A percentile compares a stretch with the other conserved stretches of the same genome.
These are phyloP conservation scores for Jamesozyma hellenica DNA, from an alignment of 805 yeast species.

Conservation along the genomic window DNA sequence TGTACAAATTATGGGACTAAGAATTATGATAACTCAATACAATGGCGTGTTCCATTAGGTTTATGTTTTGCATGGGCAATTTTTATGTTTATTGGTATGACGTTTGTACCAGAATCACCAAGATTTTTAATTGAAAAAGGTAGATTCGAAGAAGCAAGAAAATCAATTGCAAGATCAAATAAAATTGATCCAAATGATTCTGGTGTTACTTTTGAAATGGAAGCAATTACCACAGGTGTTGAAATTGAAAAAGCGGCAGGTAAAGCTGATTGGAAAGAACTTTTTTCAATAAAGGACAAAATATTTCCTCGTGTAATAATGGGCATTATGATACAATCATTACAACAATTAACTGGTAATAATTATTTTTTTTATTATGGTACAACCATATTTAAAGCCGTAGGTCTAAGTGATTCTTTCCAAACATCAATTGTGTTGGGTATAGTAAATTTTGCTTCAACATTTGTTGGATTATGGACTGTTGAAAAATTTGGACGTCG, in stretches of 20 bases:
- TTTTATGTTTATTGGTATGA: constrained; percentile 1
- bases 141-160: not conserved
- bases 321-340: constrained; percentile 1
- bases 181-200: not conserved
- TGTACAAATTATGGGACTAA: constrained; percentile 1
- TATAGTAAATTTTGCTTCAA: constrained; percentile 1
- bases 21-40: not conserved
- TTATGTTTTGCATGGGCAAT: constrained; percentile 2
- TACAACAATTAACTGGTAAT: constrained; percentile 1
- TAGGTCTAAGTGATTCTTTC: not conserved
- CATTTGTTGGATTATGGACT: constrained; percentile 1
- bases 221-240: not conserved
- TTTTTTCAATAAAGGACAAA: not conserved
- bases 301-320: constrained; percentile 1
- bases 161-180: constrained; percentile 1
- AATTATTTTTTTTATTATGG: constrained; percentile 1
- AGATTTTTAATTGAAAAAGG: constrained; percentile 1
- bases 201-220: not conserved
- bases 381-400: not conserved
- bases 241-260: not conserved
- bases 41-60: constrained; percentile 1
- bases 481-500: constrained; percentile 1
- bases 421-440: constrained; percentile 1
- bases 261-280: not conserved
- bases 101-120: constrained; percentile 1